Evolutionary conservation across 768 basidiomycete species (phyloP).

Genomic region (Agaricus blazei): DNA sequence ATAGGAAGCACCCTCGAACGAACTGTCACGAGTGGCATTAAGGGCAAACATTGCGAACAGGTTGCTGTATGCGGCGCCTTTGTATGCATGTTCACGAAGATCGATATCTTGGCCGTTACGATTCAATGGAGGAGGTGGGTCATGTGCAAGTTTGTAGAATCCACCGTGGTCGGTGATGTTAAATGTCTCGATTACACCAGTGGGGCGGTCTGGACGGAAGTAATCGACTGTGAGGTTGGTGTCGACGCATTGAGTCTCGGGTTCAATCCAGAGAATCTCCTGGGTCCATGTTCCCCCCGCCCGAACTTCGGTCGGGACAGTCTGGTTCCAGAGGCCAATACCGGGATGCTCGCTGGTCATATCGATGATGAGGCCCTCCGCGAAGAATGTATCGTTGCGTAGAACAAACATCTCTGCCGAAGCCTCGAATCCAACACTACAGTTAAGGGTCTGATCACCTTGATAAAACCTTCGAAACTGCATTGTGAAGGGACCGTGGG

Average conservation of each 20-base stretch:
- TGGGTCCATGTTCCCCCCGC: conserved; percentile 16
- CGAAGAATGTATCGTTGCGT: conserved; percentile 14
- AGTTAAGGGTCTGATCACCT: conserved; percentile 1
- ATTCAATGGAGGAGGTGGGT: conserved; percentile 8
- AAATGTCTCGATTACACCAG: not conserved
- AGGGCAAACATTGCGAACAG: not conserved
- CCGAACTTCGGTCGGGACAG: not conserved
- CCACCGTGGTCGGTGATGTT: conserved; percentile 16
- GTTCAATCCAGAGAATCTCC: conserved; percentile 19
- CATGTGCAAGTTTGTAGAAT: conserved; percentile 10
- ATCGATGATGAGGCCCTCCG: conserved; percentile 15
- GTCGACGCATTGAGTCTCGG: conserved; percentile 16
- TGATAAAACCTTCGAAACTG: conserved; percentile 16
- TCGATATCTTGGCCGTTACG: not conserved
- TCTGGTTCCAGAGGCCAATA: conserved; percentile 3
- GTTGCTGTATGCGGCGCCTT: not conserved
- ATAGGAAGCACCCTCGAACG: not conserved
- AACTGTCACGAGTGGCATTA: not conserved
- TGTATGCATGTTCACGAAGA: not conserved
- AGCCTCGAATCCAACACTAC: not conserved
- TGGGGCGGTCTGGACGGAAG: not conserved
- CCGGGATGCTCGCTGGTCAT: conserved; percentile 12
- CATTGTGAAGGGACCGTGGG: conserved; percentile 18
- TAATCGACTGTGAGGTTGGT: conserved; percentile 20
- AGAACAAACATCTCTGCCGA: conserved; percentile 9